Conservation (phyloP, 495 filamentous ascomycete species). For the Daldinia bambusicola region DNA sequence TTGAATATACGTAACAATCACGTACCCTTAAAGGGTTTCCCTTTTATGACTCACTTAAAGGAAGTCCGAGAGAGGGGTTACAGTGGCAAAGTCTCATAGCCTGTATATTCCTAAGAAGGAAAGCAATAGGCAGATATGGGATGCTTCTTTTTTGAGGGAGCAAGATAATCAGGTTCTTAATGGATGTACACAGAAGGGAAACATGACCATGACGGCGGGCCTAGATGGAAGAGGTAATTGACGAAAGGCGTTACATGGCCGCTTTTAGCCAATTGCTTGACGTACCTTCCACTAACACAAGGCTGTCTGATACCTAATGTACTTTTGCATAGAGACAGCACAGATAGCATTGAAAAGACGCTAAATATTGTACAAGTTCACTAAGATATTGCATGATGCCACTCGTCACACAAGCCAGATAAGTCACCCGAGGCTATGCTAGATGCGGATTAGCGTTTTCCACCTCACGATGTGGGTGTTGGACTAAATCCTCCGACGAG, state of each 20-base stretch:
- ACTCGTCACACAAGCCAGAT: neutral
- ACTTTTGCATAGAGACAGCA: slow-evolving; percentile 23
- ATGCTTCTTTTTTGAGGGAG: slow-evolving; percentile 15
- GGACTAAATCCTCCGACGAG: neutral
- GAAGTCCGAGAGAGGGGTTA: slow-evolving; percentile 15
- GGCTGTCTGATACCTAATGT: slow-evolving; percentile 7
- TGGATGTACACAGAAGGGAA: slow-evolving; percentile 5
- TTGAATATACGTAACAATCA: neutral
- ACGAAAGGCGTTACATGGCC: slow-evolving; percentile 32
- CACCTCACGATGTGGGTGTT: neutral
- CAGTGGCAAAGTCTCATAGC: slow-evolving; percentile 32
- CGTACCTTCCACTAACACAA: neutral
- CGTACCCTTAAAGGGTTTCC: neutral
- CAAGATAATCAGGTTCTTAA: slow-evolving; percentile 14
- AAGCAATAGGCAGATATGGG: slow-evolving; percentile 31
- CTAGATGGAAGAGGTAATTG: neutral
- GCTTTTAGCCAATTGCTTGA: slow-evolving; percentile 17
- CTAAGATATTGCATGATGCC: slow-evolving; percentile 12
- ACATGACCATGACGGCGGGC: too few relatives aligned
- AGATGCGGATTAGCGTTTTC: neutral
- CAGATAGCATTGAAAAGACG: too few relatives aligned
- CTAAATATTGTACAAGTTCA: slow-evolving; percentile 19
- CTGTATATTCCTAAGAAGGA: slow-evolving; percentile 6
- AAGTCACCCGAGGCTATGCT: neutral
- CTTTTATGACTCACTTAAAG: slow-evolving; percentile 12